Evolutionary conservation across 2,329 filamentous ascomycete species (phyloP).

Genomic region (Talaromyces amestolkiae): DNA sequence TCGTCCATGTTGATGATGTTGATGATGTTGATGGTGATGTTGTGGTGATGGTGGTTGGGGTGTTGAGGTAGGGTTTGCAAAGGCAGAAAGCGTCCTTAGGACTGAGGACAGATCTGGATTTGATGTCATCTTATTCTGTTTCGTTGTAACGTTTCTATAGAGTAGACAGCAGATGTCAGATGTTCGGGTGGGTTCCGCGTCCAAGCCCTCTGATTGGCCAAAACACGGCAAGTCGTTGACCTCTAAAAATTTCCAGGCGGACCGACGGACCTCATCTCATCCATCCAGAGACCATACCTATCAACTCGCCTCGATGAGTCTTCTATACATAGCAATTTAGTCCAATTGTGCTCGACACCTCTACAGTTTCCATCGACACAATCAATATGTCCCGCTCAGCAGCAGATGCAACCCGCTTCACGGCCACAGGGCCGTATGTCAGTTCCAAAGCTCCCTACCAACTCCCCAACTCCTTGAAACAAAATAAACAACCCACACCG

Average conservation of each 20-base stretch:
- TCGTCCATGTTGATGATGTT: background rate
- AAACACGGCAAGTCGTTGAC: background rate
- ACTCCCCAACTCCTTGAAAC: constrained; percentile 26
- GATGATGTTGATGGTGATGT: background rate
- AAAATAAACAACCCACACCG: constrained; percentile 17
- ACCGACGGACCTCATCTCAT: constrained; percentile 1
- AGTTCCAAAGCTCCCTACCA: constrained; percentile 41
- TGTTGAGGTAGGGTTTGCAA: constrained; percentile 25
- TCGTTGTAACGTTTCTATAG: background rate
- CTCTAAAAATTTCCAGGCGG: constrained; percentile 14
- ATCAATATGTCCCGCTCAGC: constrained; percentile 46
- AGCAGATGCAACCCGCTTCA: constrained; percentile 52
- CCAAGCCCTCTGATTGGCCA: background rate
- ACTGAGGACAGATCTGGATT: constrained; percentile 41
- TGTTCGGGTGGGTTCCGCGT: constrained; percentile 2
- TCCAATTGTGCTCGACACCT: background rate
- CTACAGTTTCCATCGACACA: background rate
- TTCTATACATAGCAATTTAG: no score
- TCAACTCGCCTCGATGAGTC: background rate
- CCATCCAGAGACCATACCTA: background rate
- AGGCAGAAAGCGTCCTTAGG: constrained; percentile 41
- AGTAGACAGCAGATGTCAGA: background rate
- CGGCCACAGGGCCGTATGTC: constrained; percentile 50
- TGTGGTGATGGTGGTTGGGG: constrained; percentile 1
- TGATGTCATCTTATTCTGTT: constrained; percentile 13